Evolutionary conservation across 148 eudicot species (phyloP).

Genomic region (Spergularia marina): DNA sequence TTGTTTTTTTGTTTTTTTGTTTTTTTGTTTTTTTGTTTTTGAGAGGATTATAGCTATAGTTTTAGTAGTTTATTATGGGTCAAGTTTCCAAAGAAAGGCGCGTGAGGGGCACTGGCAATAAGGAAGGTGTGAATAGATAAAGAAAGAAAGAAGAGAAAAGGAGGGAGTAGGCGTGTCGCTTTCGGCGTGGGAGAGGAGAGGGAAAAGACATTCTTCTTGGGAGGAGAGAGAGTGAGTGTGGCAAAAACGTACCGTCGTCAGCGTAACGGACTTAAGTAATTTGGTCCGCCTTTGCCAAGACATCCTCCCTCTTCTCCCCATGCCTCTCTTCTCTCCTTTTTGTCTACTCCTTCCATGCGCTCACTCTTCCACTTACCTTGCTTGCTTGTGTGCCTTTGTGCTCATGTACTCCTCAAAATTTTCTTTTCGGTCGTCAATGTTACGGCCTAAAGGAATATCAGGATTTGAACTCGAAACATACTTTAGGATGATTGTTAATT

Average conservation of each 20-base stretch:
- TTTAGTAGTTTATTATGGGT: too few relatives aligned
- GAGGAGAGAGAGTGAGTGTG: constrained; percentile 6
- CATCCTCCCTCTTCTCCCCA: constrained; percentile 4
- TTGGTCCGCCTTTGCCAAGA: constrained; percentile 25
- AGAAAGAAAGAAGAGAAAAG: not conserved
- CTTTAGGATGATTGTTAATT: too few relatives aligned
- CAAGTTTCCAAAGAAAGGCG: too few relatives aligned
- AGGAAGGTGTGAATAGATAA: not conserved
- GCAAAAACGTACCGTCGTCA: constrained; percentile 13
- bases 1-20: too few relatives aligned
- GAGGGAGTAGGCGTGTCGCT: constrained; percentile 18
- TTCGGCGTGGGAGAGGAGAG: constrained; percentile 27
- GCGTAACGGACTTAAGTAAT: constrained; percentile 23
- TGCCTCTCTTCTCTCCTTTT: not conserved
- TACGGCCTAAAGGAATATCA: too few relatives aligned
- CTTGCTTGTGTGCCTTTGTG: not conserved
- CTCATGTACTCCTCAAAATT: too few relatives aligned
- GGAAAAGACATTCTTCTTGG: constrained; percentile 25
- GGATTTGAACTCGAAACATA: too few relatives aligned
- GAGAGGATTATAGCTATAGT: too few relatives aligned
- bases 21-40: too few relatives aligned
- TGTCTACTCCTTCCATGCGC: constrained; percentile 3
- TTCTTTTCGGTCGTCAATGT: too few relatives aligned
- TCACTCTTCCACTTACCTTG: not conserved
- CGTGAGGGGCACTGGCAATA: too few relatives aligned